A percentile compares a stretch with the other conserved stretches of the same genome.
These are phyloP conservation scores for Exophiala sp. DNA, from an alignment of 2,329 filamentous ascomycete genomes.

Conservation along the genomic window DNA sequence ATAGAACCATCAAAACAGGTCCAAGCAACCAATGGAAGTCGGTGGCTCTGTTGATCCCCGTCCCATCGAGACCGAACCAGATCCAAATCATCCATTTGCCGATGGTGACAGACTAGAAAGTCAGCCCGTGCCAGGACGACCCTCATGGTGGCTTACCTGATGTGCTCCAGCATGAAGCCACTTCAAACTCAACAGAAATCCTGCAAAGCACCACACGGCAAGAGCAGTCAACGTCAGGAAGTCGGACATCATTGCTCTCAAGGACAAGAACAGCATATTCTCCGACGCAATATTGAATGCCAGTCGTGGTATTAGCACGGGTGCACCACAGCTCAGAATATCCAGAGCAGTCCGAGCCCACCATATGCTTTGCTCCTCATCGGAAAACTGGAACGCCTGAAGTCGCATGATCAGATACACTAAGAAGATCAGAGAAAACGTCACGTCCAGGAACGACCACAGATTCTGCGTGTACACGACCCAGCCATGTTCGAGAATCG, in stretches of 20 bases:
- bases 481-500: constrained; percentile 72
- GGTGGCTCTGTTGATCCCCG: constrained; percentile 57
- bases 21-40: constrained; percentile 79
- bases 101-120: constrained; percentile 59
- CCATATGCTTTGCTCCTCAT: constrained; percentile 10
- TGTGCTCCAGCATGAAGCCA: constrained; percentile 67
- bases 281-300: constrained; percentile 81
- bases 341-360: constrained; percentile 23
- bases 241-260: constrained; percentile 81
- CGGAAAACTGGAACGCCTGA: constrained; percentile 13
- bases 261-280: constrained; percentile 76
- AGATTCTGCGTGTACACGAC: constrained; percentile 82
- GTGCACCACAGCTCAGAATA: constrained; percentile 68
- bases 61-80: constrained; percentile 82
- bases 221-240: constrained; percentile 74
- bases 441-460: constrained; percentile 82
- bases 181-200: constrained; percentile 73
- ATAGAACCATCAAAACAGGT: constrained; percentile 74
- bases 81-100: constrained; percentile 92
- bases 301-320: constrained; percentile 71
- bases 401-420: constrained; percentile 66
- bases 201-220: constrained; percentile 78
- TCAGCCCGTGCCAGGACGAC: background rate
- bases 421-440: constrained; percentile 69
- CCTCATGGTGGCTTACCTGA: constrained; percentile 20